A percentile compares a stretch with the other conserved stretches of the same genome.
Conservation (phyloP, 495 filamentous ascomycete species). For the Podospora pseudoanserina region DNA sequence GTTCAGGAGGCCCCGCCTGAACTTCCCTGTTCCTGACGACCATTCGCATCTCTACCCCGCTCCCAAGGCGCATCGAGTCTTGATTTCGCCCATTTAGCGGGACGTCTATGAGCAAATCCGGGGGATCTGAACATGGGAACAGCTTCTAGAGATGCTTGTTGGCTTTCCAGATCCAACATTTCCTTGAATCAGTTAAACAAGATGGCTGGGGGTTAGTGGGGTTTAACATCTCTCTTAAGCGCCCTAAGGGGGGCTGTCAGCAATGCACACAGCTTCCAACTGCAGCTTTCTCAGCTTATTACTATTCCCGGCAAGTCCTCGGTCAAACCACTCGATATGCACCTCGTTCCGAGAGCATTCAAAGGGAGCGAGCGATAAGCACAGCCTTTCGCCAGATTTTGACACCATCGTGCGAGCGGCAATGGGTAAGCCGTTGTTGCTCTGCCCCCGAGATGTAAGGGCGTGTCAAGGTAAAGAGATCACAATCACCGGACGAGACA, state of each 20-base stretch:
- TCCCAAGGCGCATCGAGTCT: neutral
- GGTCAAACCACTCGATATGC: neutral
- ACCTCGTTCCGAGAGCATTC: neutral
- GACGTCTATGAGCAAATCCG: neutral
- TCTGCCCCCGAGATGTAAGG: neutral
- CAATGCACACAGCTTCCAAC: neutral
- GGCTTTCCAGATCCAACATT: neutral
- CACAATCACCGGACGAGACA: neutral
- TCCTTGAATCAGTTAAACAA: neutral
- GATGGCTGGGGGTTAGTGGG: neutral
- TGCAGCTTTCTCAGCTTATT: neutral
- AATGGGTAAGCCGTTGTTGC: neutral
- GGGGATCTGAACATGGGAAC: neutral
- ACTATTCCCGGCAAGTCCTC: neutral
- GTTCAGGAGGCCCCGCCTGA: constrained; percentile 11
- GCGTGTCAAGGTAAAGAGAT: neutral
- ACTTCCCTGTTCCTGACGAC: neutral
- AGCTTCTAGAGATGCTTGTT: neutral
- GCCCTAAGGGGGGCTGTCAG: neutral
- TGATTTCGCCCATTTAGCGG: neutral
- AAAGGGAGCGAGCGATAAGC: neutral
- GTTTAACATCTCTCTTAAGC: neutral
- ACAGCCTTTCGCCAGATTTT: neutral
- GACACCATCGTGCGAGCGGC: neutral
- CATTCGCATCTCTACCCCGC: constrained; percentile 9